Conservation (phyloP, 352 stramenopile species). For the Phytophthora hibernalis region DNA sequence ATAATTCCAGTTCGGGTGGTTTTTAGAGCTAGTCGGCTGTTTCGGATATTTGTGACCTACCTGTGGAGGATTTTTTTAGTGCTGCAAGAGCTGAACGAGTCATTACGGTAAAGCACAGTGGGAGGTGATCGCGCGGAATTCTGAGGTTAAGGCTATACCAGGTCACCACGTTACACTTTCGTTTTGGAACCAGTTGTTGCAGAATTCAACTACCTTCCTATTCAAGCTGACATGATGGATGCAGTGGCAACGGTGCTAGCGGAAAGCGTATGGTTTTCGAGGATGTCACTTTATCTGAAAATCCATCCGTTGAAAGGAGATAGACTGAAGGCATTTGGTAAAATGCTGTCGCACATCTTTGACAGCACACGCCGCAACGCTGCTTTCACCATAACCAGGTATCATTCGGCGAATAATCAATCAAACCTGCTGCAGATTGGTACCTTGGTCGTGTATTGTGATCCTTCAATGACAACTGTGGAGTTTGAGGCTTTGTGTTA, state of each 20-base stretch:
- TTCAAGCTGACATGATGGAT: neutral
- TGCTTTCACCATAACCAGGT: neutral
- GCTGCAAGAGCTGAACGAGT: neutral
- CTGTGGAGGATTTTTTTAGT: neutral
- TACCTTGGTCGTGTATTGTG: neutral
- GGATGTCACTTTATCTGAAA: neutral
- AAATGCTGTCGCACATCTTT: conserved; percentile 3
- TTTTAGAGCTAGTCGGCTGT: neutral
- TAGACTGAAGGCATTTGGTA: neutral
- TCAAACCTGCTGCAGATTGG: neutral
- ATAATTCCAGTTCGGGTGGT: neutral
- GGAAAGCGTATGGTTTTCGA: neutral
- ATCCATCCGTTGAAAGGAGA: neutral
- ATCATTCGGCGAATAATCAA: neutral
- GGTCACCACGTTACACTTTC: neutral
- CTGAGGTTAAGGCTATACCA: neutral
- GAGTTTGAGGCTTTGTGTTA: conserved; percentile 10
- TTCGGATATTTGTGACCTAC: neutral
- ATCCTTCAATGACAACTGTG: neutral
- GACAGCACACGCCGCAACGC: neutral
- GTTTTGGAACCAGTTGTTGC: neutral
- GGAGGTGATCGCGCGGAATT: neutral
- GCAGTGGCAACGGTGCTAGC: neutral
- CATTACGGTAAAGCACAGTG: neutral
- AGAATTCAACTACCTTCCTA: neutral